Evolutionary conservation across 164 flowering plant genomes (phyloP).

Genomic region (Vitis rotundifolia): DNA sequence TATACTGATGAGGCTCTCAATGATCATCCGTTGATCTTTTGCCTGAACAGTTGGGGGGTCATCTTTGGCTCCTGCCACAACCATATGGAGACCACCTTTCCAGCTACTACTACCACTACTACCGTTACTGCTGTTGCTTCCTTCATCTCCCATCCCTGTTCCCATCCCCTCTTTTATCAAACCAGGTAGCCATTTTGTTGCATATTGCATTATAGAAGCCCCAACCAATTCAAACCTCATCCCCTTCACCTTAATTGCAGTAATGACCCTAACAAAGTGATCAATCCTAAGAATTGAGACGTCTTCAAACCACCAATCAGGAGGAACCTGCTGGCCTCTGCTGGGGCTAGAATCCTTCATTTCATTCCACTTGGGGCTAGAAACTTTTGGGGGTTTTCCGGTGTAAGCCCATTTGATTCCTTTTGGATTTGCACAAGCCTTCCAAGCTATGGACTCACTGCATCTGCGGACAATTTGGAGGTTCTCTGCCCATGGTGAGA

Average conservation of each 20-base stretch:
- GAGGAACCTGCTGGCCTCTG: constrained; percentile 57
- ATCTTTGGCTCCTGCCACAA: constrained; percentile 64
- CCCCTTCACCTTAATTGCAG: constrained; percentile 87
- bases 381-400: constrained; percentile 47
- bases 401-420: constrained; percentile 78
- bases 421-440: constrained; percentile 83
- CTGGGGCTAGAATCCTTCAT: constrained; percentile 65
- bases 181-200: constrained; percentile 81
- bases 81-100: constrained; percentile 89
- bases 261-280: constrained; percentile 82
- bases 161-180: constrained; percentile 45
- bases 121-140: constrained; percentile 19
- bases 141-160: constrained; percentile 31
- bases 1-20: constrained; percentile 91
- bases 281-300: constrained; percentile 77
- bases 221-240: constrained; percentile 84
- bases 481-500: constrained; percentile 85
- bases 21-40: constrained; percentile 83
- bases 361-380: constrained; percentile 69
- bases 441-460: constrained; percentile 93
- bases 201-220: constrained; percentile 79
- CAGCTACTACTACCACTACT: constrained; percentile 29
- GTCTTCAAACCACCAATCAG: constrained; percentile 97
- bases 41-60: constrained; percentile 50
- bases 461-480: constrained; percentile 84